phyloP scores from a whole-genome alignment of 805 yeast genomes.

The Lipomyces kockii region DNA sequence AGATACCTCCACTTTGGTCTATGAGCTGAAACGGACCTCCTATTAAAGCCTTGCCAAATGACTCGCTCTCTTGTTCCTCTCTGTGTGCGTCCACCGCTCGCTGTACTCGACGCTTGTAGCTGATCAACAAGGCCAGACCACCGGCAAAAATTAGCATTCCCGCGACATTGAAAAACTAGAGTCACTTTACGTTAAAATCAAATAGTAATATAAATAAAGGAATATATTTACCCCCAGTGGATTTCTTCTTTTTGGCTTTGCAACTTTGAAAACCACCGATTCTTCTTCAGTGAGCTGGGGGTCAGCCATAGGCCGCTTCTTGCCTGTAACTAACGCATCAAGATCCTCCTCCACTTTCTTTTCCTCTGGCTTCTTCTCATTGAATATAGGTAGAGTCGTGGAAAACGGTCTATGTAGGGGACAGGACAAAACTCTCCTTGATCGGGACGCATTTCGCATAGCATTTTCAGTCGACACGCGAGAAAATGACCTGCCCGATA shows the following conservation, averaged over 20 bases:
- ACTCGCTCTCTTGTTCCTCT: slow-evolving; percentile 25
- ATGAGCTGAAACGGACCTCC: slow-evolving; percentile 85
- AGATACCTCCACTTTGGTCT: slow-evolving; percentile 71
- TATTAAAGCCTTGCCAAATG: slow-evolving; percentile 78
- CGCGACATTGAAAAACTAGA: slow-evolving; percentile 25
- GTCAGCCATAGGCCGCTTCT: slow-evolving; percentile 17
- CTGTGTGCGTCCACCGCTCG: slow-evolving; percentile 23
- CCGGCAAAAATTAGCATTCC: slow-evolving; percentile 19
- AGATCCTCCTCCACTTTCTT: slow-evolving; percentile 7
- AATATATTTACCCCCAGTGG: slow-evolving; percentile 22
- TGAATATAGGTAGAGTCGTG: background rate
- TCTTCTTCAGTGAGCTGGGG: slow-evolving; percentile 15
- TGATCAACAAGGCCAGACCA: slow-evolving; percentile 19
- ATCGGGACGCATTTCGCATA: background rate
- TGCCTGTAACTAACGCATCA: slow-evolving; percentile 18
- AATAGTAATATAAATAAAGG: background rate
- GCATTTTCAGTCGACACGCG: background rate
- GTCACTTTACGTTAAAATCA: background rate
- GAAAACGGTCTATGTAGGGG: slow-evolving; percentile 3
- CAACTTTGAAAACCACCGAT: slow-evolving; percentile 23
- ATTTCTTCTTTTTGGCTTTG: slow-evolving; percentile 10
- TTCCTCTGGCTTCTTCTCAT: slow-evolving; percentile 8
- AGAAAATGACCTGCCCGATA: background rate
- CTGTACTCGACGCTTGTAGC: slow-evolving; percentile 28
- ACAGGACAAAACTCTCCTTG: background rate